Evolutionary conservation across 2,329 filamentous ascomycete species (phyloP).

Genomic region (Cytospora piceicola): DNA sequence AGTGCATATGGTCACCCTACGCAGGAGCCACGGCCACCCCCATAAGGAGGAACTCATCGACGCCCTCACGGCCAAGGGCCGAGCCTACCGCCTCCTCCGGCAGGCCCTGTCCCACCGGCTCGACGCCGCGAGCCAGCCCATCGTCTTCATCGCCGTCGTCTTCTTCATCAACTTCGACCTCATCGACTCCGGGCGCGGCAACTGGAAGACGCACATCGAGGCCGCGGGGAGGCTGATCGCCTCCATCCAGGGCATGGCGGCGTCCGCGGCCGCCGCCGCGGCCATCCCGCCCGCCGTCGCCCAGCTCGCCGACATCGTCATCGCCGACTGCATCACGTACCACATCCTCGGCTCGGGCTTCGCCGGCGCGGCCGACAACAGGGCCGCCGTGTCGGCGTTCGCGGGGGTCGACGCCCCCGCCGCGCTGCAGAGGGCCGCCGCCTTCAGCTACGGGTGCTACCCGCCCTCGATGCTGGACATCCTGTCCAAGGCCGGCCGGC

Average conservation of each 20-base stretch:
- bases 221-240: conserved; percentile 51
- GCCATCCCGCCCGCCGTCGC: conserved; percentile 36
- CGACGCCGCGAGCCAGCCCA: conserved; percentile 40
- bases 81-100: conserved; percentile 48
- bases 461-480: conserved; percentile 50
- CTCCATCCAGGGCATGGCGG: conserved; percentile 38
- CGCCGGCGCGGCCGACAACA: conserved; percentile 34
- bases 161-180: conserved; percentile 57
- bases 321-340: conserved; percentile 55
- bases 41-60: conserved; percentile 43
- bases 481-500: conserved; percentile 47
- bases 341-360: conserved; percentile 52
- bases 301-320: conserved; percentile 48
- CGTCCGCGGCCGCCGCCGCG: background rate
- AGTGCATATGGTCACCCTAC: conserved; percentile 51
- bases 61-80: conserved; percentile 50
- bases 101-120: conserved; percentile 45
- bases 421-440: conserved; percentile 46
- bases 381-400: conserved; percentile 39
- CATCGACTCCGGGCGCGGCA: conserved; percentile 39
- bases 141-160: conserved; percentile 49
- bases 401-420: conserved; percentile 43
- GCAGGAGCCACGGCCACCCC: conserved; percentile 40
- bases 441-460: conserved; percentile 53
- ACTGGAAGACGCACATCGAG: conserved; percentile 45